phyloP scores from a whole-genome alignment of 1,284 basidiomycete species.

The Trichosporon sp. region DNA sequence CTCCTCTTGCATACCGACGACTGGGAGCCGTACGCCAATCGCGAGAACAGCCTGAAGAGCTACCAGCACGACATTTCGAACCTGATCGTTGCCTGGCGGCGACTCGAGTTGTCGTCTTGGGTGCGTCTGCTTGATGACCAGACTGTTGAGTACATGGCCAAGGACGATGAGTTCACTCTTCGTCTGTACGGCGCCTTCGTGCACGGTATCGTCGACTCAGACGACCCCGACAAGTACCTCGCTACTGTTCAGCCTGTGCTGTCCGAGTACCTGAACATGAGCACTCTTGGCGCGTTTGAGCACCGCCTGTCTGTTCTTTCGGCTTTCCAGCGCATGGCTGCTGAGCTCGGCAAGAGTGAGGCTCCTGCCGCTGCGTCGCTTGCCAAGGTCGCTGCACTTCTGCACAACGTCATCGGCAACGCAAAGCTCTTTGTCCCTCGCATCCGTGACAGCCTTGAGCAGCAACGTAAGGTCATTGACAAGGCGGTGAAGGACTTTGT shows the following conservation, averaged over 20 bases:
- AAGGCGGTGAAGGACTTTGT: conserved; percentile 79
- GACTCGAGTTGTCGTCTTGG: conserved; percentile 86
- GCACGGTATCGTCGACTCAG: conserved; percentile 58
- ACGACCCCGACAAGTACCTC: conserved; percentile 48
- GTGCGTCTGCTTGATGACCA: conserved; percentile 72
- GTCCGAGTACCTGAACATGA: conserved; percentile 71
- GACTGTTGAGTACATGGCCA: conserved; percentile 56
- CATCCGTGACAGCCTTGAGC: conserved; percentile 55
- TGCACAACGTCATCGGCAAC: conserved; percentile 63
- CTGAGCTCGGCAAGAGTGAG: conserved; percentile 17
- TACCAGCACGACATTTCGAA: conserved; percentile 63
- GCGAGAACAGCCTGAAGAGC: conserved; percentile 68
- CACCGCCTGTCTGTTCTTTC: conserved; percentile 64
- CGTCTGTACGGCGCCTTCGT: conserved; percentile 76
- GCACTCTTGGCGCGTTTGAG: conserved; percentile 75
- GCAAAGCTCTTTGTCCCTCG: conserved; percentile 60
- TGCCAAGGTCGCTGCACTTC: conserved; percentile 56
- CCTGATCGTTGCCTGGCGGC: conserved; percentile 84
- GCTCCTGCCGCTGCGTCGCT: conserved; percentile 48
- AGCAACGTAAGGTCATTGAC: conserved; percentile 64
- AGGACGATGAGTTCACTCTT: conserved; percentile 85
- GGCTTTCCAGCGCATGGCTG: conserved; percentile 58
- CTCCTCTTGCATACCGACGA: conserved; percentile 84
- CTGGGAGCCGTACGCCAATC: conserved; percentile 93
- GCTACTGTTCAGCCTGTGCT: conserved; percentile 69